phyloP scores from a whole-genome alignment of 2,329 filamentous ascomycete genomes.

The Sporothrix globosa region DNA sequence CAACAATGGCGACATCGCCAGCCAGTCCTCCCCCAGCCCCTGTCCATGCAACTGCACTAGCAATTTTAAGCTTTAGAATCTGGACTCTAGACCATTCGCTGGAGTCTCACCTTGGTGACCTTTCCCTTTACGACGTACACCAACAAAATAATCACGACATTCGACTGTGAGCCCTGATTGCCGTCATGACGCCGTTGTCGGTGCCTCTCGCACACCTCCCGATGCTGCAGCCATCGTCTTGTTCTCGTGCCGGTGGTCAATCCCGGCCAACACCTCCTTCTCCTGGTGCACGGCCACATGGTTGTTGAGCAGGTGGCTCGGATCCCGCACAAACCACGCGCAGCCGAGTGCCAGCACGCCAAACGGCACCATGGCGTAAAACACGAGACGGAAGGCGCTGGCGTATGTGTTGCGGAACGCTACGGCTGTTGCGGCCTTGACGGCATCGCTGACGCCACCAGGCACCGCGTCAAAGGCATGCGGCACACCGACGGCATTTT shows the following conservation, averaged over 20 bases:
- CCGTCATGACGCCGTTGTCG: not conserved
- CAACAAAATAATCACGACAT: not conserved
- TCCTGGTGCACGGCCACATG: conserved; percentile 33
- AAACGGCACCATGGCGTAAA: conserved; percentile 47
- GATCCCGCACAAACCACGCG: conserved; percentile 33
- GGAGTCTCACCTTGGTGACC: not conserved
- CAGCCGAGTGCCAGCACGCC: conserved; percentile 41
- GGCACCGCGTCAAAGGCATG: conserved; percentile 60
- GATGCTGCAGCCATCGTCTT: not conserved
- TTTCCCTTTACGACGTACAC: not conserved
- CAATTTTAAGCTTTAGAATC: not conserved
- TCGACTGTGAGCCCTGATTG: not conserved
- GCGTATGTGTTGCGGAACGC: conserved; percentile 49
- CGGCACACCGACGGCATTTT: conserved; percentile 54
- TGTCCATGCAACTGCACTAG: not conserved
- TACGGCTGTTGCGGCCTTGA: conserved; percentile 42
- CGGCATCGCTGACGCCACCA: conserved; percentile 46
- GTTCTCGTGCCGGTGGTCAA: conserved; percentile 26
- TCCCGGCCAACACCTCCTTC: conserved; percentile 27
- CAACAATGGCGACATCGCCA: not conserved
- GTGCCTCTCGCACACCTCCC: not conserved
- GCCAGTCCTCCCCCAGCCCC: not conserved
- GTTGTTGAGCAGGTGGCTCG: conserved; percentile 32
- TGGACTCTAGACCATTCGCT: not conserved
- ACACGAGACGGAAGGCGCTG: conserved; percentile 50